Conservation (phyloP, 805 yeast genomes). For the Blastobotrys peoriensis region DNA sequence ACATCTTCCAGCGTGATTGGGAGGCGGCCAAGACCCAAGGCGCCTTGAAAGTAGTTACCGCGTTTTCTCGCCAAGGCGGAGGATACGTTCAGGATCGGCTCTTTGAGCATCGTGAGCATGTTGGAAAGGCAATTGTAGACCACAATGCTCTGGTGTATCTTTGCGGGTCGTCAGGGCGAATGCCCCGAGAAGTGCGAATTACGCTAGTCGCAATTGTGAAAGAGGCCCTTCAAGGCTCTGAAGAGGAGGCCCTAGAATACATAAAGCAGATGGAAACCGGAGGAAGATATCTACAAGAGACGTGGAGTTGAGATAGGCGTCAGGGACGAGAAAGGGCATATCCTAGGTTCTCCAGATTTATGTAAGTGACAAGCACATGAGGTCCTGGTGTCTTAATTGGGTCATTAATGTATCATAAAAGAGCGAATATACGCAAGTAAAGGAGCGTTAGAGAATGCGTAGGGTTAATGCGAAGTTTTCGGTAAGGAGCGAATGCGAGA, state of each 20-base stretch:
- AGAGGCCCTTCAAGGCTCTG: constrained; percentile 43
- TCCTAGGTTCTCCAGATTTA: not conserved
- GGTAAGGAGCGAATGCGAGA: no score
- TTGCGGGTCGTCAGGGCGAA: constrained; percentile 91
- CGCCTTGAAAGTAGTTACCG: constrained; percentile 34
- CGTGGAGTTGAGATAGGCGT: constrained; percentile 55
- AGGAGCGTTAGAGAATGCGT: no score
- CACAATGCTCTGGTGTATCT: constrained; percentile 61
- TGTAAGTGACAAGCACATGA: no score
- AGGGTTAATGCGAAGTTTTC: no score
- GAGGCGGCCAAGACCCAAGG: constrained; percentile 29
- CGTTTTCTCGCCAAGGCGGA: constrained; percentile 41
- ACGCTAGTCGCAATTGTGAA: constrained; percentile 61
- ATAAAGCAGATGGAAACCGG: constrained; percentile 54
- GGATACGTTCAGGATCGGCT: constrained; percentile 78
- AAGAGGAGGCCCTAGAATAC: constrained; percentile 28
- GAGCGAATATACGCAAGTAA: no score
- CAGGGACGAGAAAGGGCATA: not conserved
- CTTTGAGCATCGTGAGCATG: constrained; percentile 41
- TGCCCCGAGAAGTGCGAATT: constrained; percentile 86
- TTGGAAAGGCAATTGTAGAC: constrained; percentile 50
- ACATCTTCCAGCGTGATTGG: constrained; percentile 56
- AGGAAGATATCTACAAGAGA: constrained; percentile 76
- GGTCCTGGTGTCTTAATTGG: no score
- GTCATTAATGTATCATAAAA: no score